Base-by-base conservation (phyloP, 2,329 filamentous ascomycete genomes). In the Trichoderma koningiopsis region DNA sequence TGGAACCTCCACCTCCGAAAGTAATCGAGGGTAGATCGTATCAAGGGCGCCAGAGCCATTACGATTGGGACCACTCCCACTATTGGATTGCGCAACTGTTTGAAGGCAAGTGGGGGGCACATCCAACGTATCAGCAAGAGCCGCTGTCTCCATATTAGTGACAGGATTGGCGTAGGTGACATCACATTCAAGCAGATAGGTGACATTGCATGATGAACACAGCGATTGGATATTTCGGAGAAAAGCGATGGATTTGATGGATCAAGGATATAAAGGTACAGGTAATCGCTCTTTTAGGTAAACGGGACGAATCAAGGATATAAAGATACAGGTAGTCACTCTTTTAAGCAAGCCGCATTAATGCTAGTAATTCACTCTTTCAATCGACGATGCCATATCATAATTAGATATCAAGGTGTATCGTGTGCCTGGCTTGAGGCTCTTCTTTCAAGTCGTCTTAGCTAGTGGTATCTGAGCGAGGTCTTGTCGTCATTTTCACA, bases 51-150 rank as follows among this genome's bases (percentile, higher is more conserved):
- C 77, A 79, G 68, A 64, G 70, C 14, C 70, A 71, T 24, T 74
- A 73, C 40, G 73, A 77, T 53, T 80, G 79, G 78, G 82, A 84
- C 22, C 75, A 83, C 22, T 79, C 83, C 7, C 73, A 82, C 1
- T 83, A 81, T 71, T 85, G 84, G 75, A 77, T 83, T 11, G 79
- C 81, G 8, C 82, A 84, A 65, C 82, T 85, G 77, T 84, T 84
- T 55, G 79, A 82, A 60, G 73, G 77, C 1, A 70, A 76, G 5
- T 85, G 83, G 83, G 63, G 68, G 5, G 75, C 80, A 6, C 77
- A 77, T 68, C 71, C 73, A 0, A 79, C 76, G 0, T 79, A 79
- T 61, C 71, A 75, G 47, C 69, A 73, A 13, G 77, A 79, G 59
- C 22, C 29, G 7, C 14, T 65, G 19, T 27, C 52, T 24, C 14